These are phyloP conservation scores for Nemania sp. DNA, from an alignment of 2,329 filamentous ascomycete genomes.

Conservation along the genomic window DNA sequence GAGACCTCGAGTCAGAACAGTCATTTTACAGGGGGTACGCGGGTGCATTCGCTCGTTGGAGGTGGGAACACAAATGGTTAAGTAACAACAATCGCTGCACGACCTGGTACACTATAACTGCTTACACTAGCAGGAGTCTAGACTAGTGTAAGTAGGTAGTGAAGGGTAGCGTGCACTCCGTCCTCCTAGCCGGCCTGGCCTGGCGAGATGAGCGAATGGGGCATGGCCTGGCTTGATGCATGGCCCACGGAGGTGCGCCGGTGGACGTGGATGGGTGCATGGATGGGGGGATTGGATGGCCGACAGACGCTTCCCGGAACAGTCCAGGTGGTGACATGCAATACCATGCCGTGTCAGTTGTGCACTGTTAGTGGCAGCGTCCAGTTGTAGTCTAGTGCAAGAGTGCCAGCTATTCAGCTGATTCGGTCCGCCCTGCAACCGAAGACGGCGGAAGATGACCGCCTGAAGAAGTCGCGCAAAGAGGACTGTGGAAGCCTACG, in stretches of 20 bases:
- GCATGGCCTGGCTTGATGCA: too few species aligned
- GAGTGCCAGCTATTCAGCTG: conserved; percentile 1
- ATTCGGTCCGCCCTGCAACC: background rate
- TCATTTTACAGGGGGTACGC: background rate
- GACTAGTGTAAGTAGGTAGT: too few species aligned
- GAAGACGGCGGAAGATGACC: background rate
- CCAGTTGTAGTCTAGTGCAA: too few species aligned
- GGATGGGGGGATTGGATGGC: background rate
- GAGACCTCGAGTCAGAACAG: background rate
- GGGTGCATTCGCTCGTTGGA: background rate
- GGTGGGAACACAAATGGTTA: conserved; percentile 14
- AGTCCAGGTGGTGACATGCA: background rate
- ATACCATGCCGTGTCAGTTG: background rate
- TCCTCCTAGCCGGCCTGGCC: too few species aligned
- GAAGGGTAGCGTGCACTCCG: too few species aligned
- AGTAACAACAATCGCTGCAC: conserved; percentile 4
- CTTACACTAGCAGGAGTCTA: too few species aligned
- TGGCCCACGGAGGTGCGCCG: too few species aligned
- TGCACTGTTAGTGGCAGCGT: too few species aligned
- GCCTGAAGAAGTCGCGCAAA: background rate
- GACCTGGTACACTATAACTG: too few species aligned
- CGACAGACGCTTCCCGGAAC: background rate
- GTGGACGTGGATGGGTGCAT: background rate
- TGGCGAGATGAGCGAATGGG: too few species aligned
- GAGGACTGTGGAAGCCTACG: too few species aligned